Evolutionary conservation across 257 asterid species (phyloP).

Genomic region (Parsonsia alboflavescens): DNA sequence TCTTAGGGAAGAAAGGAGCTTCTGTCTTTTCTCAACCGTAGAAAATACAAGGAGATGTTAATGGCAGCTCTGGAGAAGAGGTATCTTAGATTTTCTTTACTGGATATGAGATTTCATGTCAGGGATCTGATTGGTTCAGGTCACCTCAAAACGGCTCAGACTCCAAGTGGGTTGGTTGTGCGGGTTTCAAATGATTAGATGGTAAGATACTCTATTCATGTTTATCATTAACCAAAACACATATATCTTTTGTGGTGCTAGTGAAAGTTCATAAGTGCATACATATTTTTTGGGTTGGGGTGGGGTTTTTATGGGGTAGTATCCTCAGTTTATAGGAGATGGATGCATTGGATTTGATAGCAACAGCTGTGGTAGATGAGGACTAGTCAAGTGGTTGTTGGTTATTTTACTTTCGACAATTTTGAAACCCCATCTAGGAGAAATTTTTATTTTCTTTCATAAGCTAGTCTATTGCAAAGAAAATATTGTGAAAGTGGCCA

Average conservation of each 20-base stretch:
- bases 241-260: not conserved
- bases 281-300: not conserved
- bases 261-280: not conserved
- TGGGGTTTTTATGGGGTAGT: not conserved
- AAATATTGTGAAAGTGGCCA: not conserved
- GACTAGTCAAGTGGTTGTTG: not conserved
- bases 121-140: conserved; percentile 91
- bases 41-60: conserved; percentile 80
- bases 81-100: conserved; percentile 62
- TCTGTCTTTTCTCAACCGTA: conserved; percentile 70
- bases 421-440: not conserved
- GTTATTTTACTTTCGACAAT: not conserved
- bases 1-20: conserved; percentile 90
- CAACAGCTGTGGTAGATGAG: not conserved
- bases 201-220: conserved; percentile 2
- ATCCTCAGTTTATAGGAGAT: not conserved
- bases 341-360: not conserved
- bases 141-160: conserved; percentile 63
- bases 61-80: conserved; percentile 74
- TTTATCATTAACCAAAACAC: not conserved
- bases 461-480: not conserved
- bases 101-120: conserved; percentile 92
- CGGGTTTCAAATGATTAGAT: conserved; percentile 60
- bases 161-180: conserved; percentile 75
- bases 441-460: not conserved